Conservation (phyloP, 2,329 filamentous ascomycete species). For the Cytospora leucostoma region DNA sequence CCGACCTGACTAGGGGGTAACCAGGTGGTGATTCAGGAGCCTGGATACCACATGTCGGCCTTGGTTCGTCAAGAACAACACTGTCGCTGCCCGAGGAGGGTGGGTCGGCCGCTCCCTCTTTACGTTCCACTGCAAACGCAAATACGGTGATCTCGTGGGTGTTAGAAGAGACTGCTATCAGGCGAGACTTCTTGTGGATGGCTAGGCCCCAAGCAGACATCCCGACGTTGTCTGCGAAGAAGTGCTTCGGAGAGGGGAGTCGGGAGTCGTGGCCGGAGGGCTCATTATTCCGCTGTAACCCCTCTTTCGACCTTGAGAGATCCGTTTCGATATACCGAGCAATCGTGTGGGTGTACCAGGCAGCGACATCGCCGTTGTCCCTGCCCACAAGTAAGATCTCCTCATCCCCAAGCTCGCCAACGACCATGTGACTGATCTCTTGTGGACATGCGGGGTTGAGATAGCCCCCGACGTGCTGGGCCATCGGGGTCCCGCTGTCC, state of each 20-base stretch:
- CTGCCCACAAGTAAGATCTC: conserved; percentile 69
- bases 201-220: conserved; percentile 86
- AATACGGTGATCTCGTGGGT: conserved; percentile 56
- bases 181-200: conserved; percentile 75
- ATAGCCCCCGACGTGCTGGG: conserved; percentile 5
- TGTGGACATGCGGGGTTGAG: conserved; percentile 51
- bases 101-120: background rate
- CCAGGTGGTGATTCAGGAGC: background rate
- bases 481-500: conserved; percentile 17
- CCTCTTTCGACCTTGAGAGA: background rate
- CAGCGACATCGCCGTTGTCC: conserved; percentile 75
- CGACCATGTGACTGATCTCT: conserved; percentile 67
- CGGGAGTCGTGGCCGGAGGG: background rate
- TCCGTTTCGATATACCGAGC: conserved; percentile 44
- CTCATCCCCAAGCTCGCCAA: conserved; percentile 67
- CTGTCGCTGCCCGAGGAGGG: background rate
- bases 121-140: conserved; percentile 44
- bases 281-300: too few species aligned
- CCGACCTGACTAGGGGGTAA: too few species aligned
- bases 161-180: conserved; percentile 87
- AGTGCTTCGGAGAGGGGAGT: conserved; percentile 41
- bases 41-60: background rate
- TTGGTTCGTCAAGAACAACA: background rate
- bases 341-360: conserved; percentile 64
- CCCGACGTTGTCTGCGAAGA: conserved; percentile 77